Evolutionary conservation across 768 basidiomycete genomes (phyloP).

Genomic region (Lactarius quietus): DNA sequence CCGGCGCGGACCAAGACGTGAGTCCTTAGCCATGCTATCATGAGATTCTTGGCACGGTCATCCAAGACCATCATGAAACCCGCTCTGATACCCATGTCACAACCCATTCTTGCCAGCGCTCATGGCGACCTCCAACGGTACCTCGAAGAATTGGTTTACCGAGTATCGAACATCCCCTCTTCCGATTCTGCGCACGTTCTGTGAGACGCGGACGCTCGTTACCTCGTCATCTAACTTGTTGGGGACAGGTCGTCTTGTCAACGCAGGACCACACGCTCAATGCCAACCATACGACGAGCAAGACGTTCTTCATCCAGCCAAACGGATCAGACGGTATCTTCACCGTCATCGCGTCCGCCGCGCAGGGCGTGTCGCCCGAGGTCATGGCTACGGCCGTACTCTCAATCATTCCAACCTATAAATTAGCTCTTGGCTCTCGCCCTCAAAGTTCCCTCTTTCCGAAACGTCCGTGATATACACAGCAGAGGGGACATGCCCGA

Average conservation of each 20-base stretch:
- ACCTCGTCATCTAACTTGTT: background rate
- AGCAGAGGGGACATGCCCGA: slow-evolving; percentile 24
- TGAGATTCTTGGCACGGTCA: too few relatives aligned
- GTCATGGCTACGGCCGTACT: slow-evolving; percentile 25
- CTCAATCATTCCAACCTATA: slow-evolving; percentile 8
- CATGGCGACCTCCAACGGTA: slow-evolving; percentile 12
- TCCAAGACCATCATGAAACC: too few relatives aligned
- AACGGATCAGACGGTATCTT: slow-evolving; percentile 11
- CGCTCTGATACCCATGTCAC: background rate
- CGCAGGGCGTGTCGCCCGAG: slow-evolving; percentile 26
- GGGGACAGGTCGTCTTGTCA: slow-evolving; percentile 15
- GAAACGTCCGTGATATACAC: slow-evolving; percentile 25
- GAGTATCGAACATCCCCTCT: slow-evolving; percentile 18
- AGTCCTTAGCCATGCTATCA: too few relatives aligned
- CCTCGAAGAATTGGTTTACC: slow-evolving; percentile 21
- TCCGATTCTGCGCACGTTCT: slow-evolving; percentile 21
- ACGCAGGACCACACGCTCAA: slow-evolving; percentile 22
- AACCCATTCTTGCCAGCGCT: background rate
- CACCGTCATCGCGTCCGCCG: slow-evolving; percentile 17
- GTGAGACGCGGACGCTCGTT: slow-evolving; percentile 5
- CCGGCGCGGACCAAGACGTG: too few relatives aligned
- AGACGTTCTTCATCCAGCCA: slow-evolving; percentile 22
- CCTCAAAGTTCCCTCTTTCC: slow-evolving; percentile 22
- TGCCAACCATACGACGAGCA: slow-evolving; percentile 19
- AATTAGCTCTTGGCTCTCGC: slow-evolving; percentile 21